Conservation (phyloP, 2,329 filamentous ascomycete species). For the Exophiala bonariae region DNA sequence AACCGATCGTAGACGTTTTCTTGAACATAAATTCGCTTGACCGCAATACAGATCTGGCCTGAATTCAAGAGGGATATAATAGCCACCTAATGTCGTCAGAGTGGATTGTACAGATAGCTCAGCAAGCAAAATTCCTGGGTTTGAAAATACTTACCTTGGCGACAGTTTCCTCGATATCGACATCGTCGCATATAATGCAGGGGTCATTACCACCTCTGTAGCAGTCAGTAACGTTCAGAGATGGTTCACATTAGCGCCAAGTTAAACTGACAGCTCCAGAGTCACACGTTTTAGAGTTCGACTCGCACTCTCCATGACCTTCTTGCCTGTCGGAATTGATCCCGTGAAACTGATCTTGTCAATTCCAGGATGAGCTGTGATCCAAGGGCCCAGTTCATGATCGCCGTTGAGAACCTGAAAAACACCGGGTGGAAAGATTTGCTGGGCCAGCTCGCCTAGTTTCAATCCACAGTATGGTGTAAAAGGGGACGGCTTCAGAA, state of each 20-base stretch:
- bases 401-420: conserved; percentile 61
- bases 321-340: conserved; percentile 36
- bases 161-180: conserved; percentile 66
- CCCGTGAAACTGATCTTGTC: conserved; percentile 46
- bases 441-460: conserved; percentile 57
- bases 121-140: conserved; percentile 56
- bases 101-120: neutral
- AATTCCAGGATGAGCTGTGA: conserved; percentile 47
- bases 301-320: conserved; percentile 40
- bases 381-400: conserved; percentile 57
- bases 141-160: conserved; percentile 60
- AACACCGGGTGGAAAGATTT: conserved; percentile 61
- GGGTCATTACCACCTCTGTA: conserved; percentile 63
- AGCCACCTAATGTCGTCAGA: conserved; percentile 6
- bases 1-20: conserved; percentile 63
- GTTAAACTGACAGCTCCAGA: conserved; percentile 43
- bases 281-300: conserved; percentile 58
- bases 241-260: neutral
- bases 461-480: conserved; percentile 50
- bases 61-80: conserved; percentile 44
- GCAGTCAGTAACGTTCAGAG: neutral
- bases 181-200: conserved; percentile 64
- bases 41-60: conserved; percentile 66
- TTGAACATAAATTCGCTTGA: conserved; percentile 66
- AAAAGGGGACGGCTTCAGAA: conserved; percentile 56